Conservation (phyloP, 2,329 filamentous ascomycete species). For the Erysiphe pulchra region DNA sequence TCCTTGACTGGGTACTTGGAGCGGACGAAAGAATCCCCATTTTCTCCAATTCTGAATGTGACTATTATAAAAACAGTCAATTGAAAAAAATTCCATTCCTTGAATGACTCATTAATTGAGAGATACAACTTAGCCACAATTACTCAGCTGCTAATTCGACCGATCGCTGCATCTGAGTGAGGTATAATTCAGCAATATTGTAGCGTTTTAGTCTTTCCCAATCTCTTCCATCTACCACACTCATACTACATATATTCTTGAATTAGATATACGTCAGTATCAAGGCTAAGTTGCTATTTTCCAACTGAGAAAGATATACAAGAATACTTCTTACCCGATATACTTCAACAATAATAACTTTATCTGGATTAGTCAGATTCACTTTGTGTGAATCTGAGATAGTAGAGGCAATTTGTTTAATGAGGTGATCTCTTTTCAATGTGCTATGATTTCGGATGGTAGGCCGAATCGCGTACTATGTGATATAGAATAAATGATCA, state of each 20-base stretch:
- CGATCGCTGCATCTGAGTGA: too few species aligned
- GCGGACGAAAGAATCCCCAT: too few species aligned
- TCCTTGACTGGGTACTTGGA: too few species aligned
- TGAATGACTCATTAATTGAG: too few species aligned
- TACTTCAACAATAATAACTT: conserved; percentile 55
- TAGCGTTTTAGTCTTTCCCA: conserved; percentile 53
- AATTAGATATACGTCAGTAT: not conserved
- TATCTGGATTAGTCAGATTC: conserved; percentile 50
- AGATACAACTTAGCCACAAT: too few species aligned
- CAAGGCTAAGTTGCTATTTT: not conserved
- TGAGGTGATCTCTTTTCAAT: conserved; percentile 41
- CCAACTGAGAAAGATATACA: not conserved
- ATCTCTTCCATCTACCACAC: conserved; percentile 38
- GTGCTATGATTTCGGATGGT: conserved; percentile 47
- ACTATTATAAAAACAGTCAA: too few species aligned
- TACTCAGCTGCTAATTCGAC: too few species aligned
- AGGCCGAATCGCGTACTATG: conserved; percentile 62
- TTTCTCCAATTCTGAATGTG: too few species aligned
- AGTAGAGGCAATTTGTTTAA: conserved; percentile 32
- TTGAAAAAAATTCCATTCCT: too few species aligned
- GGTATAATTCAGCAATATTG: conserved; percentile 51
- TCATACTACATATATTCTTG: conserved; percentile 53
- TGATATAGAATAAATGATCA: not conserved
- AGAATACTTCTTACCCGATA: conserved; percentile 35
- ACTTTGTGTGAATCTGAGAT: conserved; percentile 41